These are phyloP conservation scores for Lepidopterella palustris DNA, from an alignment of 495 filamentous ascomycete species.

Conservation along the genomic window DNA sequence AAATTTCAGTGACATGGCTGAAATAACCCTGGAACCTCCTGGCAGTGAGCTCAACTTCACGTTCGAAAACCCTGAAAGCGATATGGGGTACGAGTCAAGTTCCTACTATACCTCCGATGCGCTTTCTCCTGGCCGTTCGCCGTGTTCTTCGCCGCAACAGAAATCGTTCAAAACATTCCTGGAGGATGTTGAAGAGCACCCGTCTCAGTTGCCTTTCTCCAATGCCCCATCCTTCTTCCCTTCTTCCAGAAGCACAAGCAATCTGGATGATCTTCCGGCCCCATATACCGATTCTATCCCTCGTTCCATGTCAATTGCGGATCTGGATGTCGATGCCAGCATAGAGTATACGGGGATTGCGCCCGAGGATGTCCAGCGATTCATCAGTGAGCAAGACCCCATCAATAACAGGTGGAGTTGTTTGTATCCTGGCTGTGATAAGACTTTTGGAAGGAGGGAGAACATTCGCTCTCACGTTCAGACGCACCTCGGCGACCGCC, in stretches of 20 bases:
- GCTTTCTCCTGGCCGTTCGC: constrained; percentile 25
- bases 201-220: constrained; percentile 11
- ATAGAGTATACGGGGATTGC: constrained; percentile 70
- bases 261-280: constrained; percentile 3
- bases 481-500: constrained; percentile 91
- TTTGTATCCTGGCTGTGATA: constrained; percentile 69
- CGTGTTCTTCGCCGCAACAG: constrained; percentile 26
- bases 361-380: constrained; percentile 76
- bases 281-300: constrained; percentile 38
- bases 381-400: constrained; percentile 73
- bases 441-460: constrained; percentile 85
- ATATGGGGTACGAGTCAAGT: constrained; percentile 40
- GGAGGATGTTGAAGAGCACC: constrained; percentile 22
- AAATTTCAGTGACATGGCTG: constrained; percentile 51
- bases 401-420: constrained; percentile 79
- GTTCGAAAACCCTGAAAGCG: constrained; percentile 47
- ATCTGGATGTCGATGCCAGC: constrained; percentile 36
- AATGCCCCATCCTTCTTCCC: constrained; percentile 14
- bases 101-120: constrained; percentile 31
- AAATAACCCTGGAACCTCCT: constrained; percentile 46
- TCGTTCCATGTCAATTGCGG: constrained; percentile 40
- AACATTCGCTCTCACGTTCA: constrained; percentile 98
- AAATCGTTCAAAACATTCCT: constrained; percentile 19
- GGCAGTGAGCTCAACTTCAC: constrained; percentile 32
- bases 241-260: background rate